Conservation (phyloP, 2,329 filamentous ascomycete species). For the Cadophora luteo-olivacea region DNA sequence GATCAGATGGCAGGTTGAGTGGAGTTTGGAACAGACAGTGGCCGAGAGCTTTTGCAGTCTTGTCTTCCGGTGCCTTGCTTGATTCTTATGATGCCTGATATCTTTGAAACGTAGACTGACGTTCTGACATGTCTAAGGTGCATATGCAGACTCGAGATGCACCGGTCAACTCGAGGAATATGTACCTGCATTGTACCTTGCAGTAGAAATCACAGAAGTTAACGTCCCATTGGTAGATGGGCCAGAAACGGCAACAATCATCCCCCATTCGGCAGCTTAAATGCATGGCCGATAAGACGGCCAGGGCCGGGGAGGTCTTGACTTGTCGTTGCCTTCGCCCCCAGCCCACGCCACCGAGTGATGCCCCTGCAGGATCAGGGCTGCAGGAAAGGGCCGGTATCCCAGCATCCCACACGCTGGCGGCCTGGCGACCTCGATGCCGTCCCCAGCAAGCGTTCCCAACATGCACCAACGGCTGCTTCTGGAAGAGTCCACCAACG, state of each 20-base stretch:
- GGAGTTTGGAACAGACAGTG: conserved; percentile 6
- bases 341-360: conserved; percentile 9
- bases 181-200: conserved; percentile 43
- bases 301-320: conserved; percentile 5
- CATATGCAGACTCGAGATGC: conserved; percentile 25
- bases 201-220: conserved; percentile 30
- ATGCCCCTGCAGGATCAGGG: conserved; percentile 17
- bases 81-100: conserved; percentile 8
- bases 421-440: conserved; percentile 6
- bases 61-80: neutral
- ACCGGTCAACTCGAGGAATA: conserved; percentile 15
- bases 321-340: neutral
- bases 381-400: conserved; percentile 12
- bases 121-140: conserved; percentile 22
- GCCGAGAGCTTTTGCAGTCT: neutral
- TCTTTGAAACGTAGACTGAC: conserved; percentile 22
- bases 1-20: conserved; percentile 24
- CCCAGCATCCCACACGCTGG: conserved; percentile 12
- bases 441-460: conserved; percentile 21
- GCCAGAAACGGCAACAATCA: conserved; percentile 8
- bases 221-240: conserved; percentile 10
- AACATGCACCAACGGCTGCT: conserved; percentile 17
- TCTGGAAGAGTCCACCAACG: conserved; percentile 20
- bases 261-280: neutral
- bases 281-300: conserved; percentile 19